Evolutionary conservation across 371 early-diverging fungal genomes (phyloP), one percentile per base, ranked within the genome.

Genomic region (Phascolomyces articulosus): DNA sequence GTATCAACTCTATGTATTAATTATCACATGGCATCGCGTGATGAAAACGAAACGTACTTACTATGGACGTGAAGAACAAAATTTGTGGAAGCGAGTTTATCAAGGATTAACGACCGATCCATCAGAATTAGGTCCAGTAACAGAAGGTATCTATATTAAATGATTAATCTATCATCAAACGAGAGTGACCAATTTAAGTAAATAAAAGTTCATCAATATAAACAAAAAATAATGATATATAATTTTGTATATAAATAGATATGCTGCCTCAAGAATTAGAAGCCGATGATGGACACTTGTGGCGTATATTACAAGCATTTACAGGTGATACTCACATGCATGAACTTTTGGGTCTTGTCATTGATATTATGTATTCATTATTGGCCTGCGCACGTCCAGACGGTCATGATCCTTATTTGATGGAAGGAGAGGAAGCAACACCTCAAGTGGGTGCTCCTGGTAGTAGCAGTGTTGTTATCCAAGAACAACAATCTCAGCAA

Each of bases 41-140:
- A 59, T 59, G 47, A 48, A 41, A 18, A 40, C 21, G 15, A 59
- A 47, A 40, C 44, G 47, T 3, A 18, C 41, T 24, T 40, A 41
- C 8, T 47, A 47, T 16, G 18, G n/a, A 47, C 24, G 15, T 11
- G 18, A 21, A 0, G 60, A 59, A 21, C 26, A 59, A 10, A 29
- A 47, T 20, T 20, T 59, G 15, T 59, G 60, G 60, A 4, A n/a
- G 18, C 44, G 60, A 23, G 47, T 59, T 26, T 59, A 59, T 29
- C 60, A 47, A 23, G 60, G 60, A 23, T 16, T 59, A 11, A 44
- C 44, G 9, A 24, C 11, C 1, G 44, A 59, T 2, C 3, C 26
- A 3, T n/a, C 47, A 7, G n/a, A 4, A 2, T 29, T 59, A n/a
- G 44, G 41, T 2, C 48, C 60, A 44, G 44, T 18, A 4, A 44